phyloP scores from a whole-genome alignment of 75 land plant species.

The Pinus tabuliformis region DNA sequence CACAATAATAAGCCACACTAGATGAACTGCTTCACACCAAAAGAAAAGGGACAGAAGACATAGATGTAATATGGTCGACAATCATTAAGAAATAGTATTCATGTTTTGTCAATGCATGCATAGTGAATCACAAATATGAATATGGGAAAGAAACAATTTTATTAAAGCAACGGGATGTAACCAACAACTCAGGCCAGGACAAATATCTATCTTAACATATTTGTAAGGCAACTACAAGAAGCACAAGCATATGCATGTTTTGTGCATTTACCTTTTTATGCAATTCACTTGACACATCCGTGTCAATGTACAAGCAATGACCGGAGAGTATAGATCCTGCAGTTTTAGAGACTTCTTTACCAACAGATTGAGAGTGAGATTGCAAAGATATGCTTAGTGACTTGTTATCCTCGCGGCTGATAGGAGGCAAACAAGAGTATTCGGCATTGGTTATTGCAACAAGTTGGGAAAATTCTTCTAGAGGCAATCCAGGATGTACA shows the following conservation, averaged over 20 bases:
- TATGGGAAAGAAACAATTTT: no score
- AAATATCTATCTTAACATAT: no score
- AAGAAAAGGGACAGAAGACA: not conserved
- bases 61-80: no score
- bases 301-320: conserved; percentile 62
- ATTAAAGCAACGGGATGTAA: not conserved
- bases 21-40: not conserved
- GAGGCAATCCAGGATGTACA: conserved; percentile 26
- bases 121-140: no score
- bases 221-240: not conserved
- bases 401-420: conserved; percentile 24
- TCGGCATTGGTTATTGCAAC: conserved; percentile 28
- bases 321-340: conserved; percentile 29
- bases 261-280: conserved; percentile 57
- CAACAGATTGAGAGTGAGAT: conserved; percentile 8
- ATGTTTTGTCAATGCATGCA: no score
- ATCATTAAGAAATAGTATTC: no score
- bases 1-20: not conserved
- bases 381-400: conserved; percentile 15
- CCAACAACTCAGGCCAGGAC: not conserved
- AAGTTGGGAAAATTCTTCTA: conserved; percentile 30
- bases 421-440: conserved; percentile 62
- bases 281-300: conserved; percentile 63
- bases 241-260: not conserved
- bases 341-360: conserved; percentile 11